Base-by-base conservation (phyloP, 805 yeast genomes). In the Pichia sporocuriosa region DNA sequence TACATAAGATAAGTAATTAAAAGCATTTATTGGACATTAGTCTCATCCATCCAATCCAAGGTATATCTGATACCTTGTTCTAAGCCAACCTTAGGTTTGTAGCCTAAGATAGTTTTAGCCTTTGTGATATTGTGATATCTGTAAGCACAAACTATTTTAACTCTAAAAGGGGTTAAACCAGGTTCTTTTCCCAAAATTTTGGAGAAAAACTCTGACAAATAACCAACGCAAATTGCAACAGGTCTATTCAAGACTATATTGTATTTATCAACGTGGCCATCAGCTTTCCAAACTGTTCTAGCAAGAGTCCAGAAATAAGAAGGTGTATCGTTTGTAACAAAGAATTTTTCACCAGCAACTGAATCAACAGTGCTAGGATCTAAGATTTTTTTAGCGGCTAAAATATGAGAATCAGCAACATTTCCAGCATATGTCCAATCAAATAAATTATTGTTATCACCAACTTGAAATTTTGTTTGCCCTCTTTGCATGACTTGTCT, bases 391-490 rank as follows among this genome's bases (percentile, higher is more conserved):
- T 83, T 67, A 6, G 96, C 95, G 1, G 97, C 98, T 38, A 93
- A 67, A 9, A 90, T 90, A 60, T 93, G 99, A 9, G 97, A 82
- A 62, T 88, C 94, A 0, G 98, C 97, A 30, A 94, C 97, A 63
- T 93, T 93, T 11, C 97, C 97, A n/a, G 83, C 97, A 57, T 88
- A 93, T 0, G 97, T 87, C 85, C 96, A 89, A 61, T 93, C 99
- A 55, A 90, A 93, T 42, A 93, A 65, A 58, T 93, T 93, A 60
- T 84, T 79, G 65, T 93, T 93, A 59, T 87, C 94, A 50, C 99
- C 98, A 37, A 93, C 70, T 65, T 93, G 99, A 62, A 86, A 86
- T 61, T 84, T 84, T 19, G 93, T 82, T 62, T 90, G 96, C 8
- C 95, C 95, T 41, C 76, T 66, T 44, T 73, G 73, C 3, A 95